Conservation (phyloP, 2,329 filamentous ascomycete species). For the Aspergillus sp. region DNA sequence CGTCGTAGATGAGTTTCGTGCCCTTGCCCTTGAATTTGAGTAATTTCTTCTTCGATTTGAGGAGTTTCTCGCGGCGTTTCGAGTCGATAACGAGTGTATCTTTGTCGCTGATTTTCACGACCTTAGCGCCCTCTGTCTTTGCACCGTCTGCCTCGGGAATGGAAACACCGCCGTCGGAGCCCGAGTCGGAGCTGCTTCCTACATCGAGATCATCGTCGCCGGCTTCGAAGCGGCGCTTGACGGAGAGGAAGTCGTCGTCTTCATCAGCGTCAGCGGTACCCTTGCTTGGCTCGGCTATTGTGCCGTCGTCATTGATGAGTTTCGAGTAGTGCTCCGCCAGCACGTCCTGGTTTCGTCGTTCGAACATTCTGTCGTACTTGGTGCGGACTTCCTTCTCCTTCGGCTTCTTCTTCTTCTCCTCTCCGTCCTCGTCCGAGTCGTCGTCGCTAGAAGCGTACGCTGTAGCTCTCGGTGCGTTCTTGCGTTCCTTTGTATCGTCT, state of each 20-base stretch:
- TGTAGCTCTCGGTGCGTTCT: conserved; percentile 77
- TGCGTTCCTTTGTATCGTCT: conserved; percentile 81
- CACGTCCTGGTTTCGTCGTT: conserved; percentile 93
- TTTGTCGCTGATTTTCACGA: conserved; percentile 60
- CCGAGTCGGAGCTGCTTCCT: conserved; percentile 24
- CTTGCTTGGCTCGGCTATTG: conserved; percentile 40
- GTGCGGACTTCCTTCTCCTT: conserved; percentile 71
- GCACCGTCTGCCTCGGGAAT: conserved; percentile 42
- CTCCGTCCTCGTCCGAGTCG: conserved; percentile 51
- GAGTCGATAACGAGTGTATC: conserved; percentile 85
- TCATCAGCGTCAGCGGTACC: conserved; percentile 63
- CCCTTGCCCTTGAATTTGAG: conserved; percentile 87
- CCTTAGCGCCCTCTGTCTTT: conserved; percentile 43
- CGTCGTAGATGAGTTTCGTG: conserved; percentile 86
- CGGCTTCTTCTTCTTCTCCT: conserved; percentile 63
- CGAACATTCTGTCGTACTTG: conserved; percentile 98
- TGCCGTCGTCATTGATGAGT: conserved; percentile 69
- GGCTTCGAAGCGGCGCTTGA: conserved; percentile 83
- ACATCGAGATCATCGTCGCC: conserved; percentile 61
- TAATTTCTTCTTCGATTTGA: conserved; percentile 92
- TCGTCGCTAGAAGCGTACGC: conserved; percentile 63
- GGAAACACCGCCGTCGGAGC: conserved; percentile 47
- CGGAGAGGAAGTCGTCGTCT: conserved; percentile 80
- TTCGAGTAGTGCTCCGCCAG: conserved; percentile 92
- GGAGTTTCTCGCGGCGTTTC: conserved; percentile 92